Percentiles rank a stretch among this genome's conserved stretches.
Evolutionary conservation across 495 filamentous ascomycete genomes (phyloP).

Genomic region (Parathielavia hyrcaniae): DNA sequence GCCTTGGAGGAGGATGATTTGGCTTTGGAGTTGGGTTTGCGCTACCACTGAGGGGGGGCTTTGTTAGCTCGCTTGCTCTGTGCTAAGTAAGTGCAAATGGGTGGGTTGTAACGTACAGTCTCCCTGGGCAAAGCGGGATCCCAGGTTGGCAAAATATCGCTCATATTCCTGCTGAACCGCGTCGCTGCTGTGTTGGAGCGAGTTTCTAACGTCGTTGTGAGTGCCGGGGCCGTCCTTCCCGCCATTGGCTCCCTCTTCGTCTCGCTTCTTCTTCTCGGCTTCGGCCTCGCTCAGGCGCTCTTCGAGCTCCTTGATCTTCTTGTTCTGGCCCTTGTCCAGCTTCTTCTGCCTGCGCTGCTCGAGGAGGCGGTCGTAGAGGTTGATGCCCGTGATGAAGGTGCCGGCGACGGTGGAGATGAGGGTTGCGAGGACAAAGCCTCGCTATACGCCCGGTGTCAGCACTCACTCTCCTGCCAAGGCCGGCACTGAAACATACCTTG

Average conservation of each 20-base stretch:
- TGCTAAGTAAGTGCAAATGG: too few relatives aligned
- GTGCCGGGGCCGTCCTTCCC: not conserved
- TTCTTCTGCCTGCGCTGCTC: constrained; percentile 33
- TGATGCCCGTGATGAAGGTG: constrained; percentile 36
- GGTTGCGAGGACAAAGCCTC: constrained; percentile 35
- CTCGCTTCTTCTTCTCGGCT: constrained; percentile 6
- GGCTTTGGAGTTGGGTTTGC: constrained; percentile 34
- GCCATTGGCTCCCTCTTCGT: not conserved
- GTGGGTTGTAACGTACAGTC: constrained; percentile 27
- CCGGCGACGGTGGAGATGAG: constrained; percentile 36
- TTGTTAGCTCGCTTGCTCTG: not conserved
- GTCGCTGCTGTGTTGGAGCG: constrained; percentile 27
- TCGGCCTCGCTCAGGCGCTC: constrained; percentile 29
- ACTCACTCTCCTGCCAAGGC: not conserved
- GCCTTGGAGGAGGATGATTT: constrained; percentile 34
- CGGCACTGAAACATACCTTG: constrained; percentile 1
- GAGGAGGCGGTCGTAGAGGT: constrained; percentile 32
- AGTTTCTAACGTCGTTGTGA: constrained; percentile 19
- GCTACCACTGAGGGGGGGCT: constrained; percentile 23
- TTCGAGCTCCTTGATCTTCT: constrained; percentile 35
- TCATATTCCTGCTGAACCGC: constrained; percentile 31
- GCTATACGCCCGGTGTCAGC: constrained; percentile 14
- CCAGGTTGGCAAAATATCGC: constrained; percentile 24
- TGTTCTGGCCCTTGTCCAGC: constrained; percentile 30
- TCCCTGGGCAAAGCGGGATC: constrained; percentile 31